Conservation (phyloP, 176 grass and related monocot species). For the Coix lacrymajobi region DNA sequence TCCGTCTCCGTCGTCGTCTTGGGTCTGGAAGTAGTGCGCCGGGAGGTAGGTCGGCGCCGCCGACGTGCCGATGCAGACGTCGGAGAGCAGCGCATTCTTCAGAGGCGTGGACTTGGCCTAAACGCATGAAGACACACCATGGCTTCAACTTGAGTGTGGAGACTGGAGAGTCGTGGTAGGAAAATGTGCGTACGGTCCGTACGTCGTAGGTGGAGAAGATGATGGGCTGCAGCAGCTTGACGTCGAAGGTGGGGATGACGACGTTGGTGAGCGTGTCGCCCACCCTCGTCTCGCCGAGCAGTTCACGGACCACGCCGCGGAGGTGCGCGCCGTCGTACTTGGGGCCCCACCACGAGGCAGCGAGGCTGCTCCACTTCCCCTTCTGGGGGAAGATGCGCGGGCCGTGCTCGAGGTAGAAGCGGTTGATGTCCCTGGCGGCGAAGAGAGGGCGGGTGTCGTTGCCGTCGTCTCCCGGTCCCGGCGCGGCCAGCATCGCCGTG, state of each 20-base stretch:
- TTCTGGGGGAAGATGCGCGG: constrained; percentile 34
- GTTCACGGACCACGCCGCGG: constrained; percentile 9
- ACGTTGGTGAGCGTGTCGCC: constrained; percentile 42
- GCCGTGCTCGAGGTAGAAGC: constrained; percentile 39
- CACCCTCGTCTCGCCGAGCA: constrained; percentile 32
- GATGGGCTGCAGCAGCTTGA: constrained; percentile 22
- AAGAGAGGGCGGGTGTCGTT: constrained; percentile 37
- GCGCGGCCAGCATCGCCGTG: constrained; percentile 28
- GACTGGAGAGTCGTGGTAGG: too few species aligned
- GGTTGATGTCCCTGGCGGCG: constrained; percentile 22
- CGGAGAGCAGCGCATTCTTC: constrained; percentile 48
- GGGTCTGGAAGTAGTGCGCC: constrained; percentile 42
- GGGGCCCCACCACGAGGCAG: neutral
- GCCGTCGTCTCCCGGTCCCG: neutral
- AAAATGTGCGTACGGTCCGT: too few species aligned
- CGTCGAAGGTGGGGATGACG: constrained; percentile 54
- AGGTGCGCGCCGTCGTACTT: constrained; percentile 23
- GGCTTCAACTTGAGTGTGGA: too few species aligned
- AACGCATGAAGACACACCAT: too few species aligned
- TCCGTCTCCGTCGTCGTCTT: constrained; percentile 12
- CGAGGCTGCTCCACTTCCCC: neutral
- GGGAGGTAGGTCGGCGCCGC: constrained; percentile 57
- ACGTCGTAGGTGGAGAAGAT: constrained; percentile 24
- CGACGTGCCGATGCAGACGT: constrained; percentile 53
- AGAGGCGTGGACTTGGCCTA: neutral